phyloP scores from a whole-genome alignment of 129 eudicot species.

The Scalesia atractyloides region DNA sequence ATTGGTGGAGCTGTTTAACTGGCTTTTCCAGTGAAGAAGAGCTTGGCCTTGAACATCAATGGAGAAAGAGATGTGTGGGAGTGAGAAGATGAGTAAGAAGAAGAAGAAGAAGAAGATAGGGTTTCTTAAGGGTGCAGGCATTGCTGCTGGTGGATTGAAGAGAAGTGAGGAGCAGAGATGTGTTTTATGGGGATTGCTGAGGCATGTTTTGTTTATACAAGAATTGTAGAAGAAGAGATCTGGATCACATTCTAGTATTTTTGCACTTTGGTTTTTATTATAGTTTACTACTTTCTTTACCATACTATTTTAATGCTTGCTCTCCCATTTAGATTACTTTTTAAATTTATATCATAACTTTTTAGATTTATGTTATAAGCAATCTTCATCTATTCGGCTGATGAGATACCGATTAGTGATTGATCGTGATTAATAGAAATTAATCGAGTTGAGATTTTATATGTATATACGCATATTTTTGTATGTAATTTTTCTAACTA shows the following conservation, averaged over 20 bases:
- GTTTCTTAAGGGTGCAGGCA: slow-evolving; percentile 63
- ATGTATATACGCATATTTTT: no score
- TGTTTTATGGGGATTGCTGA: slow-evolving; percentile 75
- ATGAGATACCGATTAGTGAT: no score
- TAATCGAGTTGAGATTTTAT: no score
- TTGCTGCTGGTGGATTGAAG: slow-evolving; percentile 33
- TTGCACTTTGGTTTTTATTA: slow-evolving; percentile 42
- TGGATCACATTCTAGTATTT: slow-evolving; percentile 51
- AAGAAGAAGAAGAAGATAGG: slow-evolving; percentile 32
- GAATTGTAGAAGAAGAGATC: slow-evolving; percentile 57
- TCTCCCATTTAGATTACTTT: no score
- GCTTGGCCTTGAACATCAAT: slow-evolving; percentile 83
- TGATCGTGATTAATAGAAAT: no score
- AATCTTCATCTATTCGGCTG: no score
- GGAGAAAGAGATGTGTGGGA: slow-evolving; percentile 44
- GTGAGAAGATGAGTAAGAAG: slow-evolving; percentile 10
- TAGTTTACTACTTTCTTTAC: neutral
- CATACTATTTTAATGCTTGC: neutral
- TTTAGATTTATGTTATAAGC: no score
- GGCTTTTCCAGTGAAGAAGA: slow-evolving; percentile 79
- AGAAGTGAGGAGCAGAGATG: slow-evolving; percentile 25
- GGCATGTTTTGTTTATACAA: slow-evolving; percentile 93
- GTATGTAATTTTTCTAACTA: no score
- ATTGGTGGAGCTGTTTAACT: slow-evolving; percentile 49
- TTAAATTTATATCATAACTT: no score